A percentile compares a stretch with the other conserved stretches of the same genome.
These are phyloP conservation scores for Blastomyces gilchristii DNA, from an alignment of 2,329 filamentous ascomycete genomes.

Conservation along the genomic window DNA sequence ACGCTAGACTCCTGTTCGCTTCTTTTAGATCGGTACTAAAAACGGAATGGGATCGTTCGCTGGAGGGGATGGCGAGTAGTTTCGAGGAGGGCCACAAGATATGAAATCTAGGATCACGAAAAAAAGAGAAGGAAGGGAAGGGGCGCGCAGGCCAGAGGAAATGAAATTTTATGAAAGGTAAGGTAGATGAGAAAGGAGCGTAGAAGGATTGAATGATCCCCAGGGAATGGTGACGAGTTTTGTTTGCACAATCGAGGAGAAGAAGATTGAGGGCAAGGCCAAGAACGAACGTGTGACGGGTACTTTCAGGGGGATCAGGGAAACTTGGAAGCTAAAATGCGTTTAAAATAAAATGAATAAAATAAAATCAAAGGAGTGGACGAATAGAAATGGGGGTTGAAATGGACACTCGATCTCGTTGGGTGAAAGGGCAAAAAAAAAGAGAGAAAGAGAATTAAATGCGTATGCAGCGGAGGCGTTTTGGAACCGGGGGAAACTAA, in stretches of 20 bases:
- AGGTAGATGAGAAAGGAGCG: background rate
- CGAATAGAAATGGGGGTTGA: background rate
- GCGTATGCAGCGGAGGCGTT: background rate
- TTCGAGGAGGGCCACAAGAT: background rate
- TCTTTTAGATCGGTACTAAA: background rate
- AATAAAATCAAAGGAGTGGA: background rate
- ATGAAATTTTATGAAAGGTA: background rate
- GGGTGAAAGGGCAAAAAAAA: background rate
- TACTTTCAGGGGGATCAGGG: background rate
- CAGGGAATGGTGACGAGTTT: background rate
- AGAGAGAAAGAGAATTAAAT: background rate
- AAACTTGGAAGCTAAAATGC: background rate
- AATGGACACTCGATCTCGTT: background rate
- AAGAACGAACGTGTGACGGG: conserved; percentile 3
- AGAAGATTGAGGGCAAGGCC: background rate
- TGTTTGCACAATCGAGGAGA: background rate
- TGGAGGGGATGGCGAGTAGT: background rate
- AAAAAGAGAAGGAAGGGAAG: background rate
- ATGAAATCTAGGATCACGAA: background rate
- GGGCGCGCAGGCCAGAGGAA: background rate
- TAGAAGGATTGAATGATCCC: background rate
- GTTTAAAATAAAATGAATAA: background rate
- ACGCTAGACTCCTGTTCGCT: background rate
- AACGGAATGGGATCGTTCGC: background rate
- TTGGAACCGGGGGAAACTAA: background rate